These are phyloP conservation scores for Coniochaeta pulveracea DNA, from an alignment of 2,329 filamentous ascomycete species.

Conservation along the genomic window DNA sequence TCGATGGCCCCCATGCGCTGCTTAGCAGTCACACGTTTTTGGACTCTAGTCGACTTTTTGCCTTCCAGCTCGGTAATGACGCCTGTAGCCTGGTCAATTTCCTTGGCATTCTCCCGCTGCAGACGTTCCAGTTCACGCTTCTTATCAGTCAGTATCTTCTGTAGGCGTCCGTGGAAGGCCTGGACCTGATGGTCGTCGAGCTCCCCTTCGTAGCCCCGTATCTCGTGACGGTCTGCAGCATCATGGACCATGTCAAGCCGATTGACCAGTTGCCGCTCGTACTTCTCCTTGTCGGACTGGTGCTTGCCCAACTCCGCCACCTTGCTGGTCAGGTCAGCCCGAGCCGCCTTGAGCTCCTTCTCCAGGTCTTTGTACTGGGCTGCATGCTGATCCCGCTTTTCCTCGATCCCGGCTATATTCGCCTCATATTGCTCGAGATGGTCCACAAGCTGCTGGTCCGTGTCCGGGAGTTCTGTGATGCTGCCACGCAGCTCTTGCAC, in stretches of 20 bases:
- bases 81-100: slow-evolving; percentile 61
- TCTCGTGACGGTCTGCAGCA: slow-evolving; percentile 62
- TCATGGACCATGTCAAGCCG: slow-evolving; percentile 68
- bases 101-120: slow-evolving; percentile 61
- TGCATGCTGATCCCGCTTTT: slow-evolving; percentile 52
- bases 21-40: slow-evolving; percentile 63
- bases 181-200: slow-evolving; percentile 62
- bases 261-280: slow-evolving; percentile 65
- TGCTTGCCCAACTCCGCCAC: slow-evolving; percentile 62
- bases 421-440: slow-evolving; percentile 70
- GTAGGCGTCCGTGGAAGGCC: slow-evolving; percentile 67
- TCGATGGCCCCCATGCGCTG: slow-evolving; percentile 66
- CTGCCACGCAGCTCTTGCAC: slow-evolving; percentile 59
- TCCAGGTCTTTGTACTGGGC: slow-evolving; percentile 56
- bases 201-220: slow-evolving; percentile 75
- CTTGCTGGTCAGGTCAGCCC: slow-evolving; percentile 37
- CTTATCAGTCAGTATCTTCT: slow-evolving; percentile 67
- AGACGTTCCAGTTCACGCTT: slow-evolving; percentile 65
- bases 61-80: slow-evolving; percentile 64
- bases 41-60: slow-evolving; percentile 58
- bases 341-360: slow-evolving; percentile 29
- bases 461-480: slow-evolving; percentile 66
- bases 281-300: slow-evolving; percentile 77
- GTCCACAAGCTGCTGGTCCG: slow-evolving; percentile 62
- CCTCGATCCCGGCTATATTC: slow-evolving; percentile 52